These are phyloP conservation scores for Zygosaccharomyces lentus DNA, from an alignment of 805 yeast genomes.

Conservation along the genomic window DNA sequence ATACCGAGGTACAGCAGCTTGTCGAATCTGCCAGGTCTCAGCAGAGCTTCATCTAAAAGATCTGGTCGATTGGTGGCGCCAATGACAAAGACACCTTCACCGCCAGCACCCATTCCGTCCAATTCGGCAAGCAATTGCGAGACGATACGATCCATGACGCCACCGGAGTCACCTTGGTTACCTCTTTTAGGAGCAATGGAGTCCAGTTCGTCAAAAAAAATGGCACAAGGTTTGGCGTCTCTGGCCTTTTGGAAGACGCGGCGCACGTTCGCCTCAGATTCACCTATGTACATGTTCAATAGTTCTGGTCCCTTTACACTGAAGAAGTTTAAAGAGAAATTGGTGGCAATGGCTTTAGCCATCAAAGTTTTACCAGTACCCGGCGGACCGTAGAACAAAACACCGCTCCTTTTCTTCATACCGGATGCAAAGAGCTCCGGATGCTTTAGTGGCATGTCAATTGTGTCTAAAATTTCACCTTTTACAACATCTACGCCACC, in stretches of 20 bases:
- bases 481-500: slow-evolving; percentile 92
- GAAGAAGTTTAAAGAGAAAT: slow-evolving; percentile 88
- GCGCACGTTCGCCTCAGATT: slow-evolving; percentile 95
- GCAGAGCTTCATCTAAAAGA: slow-evolving; percentile 84
- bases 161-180: slow-evolving; percentile 97
- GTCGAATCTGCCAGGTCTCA: slow-evolving; percentile 94
- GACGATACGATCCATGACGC: slow-evolving; percentile 98
- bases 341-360: slow-evolving; percentile 96
- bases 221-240: slow-evolving; percentile 96
- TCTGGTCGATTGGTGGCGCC: slow-evolving; percentile 99
- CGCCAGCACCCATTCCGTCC: slow-evolving; percentile 87
- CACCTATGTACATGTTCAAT: slow-evolving; percentile 97
- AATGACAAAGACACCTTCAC: slow-evolving; percentile 89
- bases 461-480: slow-evolving; percentile 89
- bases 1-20: slow-evolving; percentile 92
- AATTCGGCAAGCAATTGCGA: slow-evolving; percentile 91
- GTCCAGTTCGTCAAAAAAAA: slow-evolving; percentile 95
- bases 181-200: slow-evolving; percentile 99
- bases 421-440: slow-evolving; percentile 88
- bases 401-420: slow-evolving; percentile 89
- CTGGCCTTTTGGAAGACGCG: slow-evolving; percentile 90
- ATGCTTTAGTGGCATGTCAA: slow-evolving; percentile 90
- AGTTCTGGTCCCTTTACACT: slow-evolving; percentile 97
- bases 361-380: slow-evolving; percentile 96
- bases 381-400: slow-evolving; percentile 95